Conservation (phyloP, 2,329 filamentous ascomycete species). For the Aureobasidium sp. region DNA sequence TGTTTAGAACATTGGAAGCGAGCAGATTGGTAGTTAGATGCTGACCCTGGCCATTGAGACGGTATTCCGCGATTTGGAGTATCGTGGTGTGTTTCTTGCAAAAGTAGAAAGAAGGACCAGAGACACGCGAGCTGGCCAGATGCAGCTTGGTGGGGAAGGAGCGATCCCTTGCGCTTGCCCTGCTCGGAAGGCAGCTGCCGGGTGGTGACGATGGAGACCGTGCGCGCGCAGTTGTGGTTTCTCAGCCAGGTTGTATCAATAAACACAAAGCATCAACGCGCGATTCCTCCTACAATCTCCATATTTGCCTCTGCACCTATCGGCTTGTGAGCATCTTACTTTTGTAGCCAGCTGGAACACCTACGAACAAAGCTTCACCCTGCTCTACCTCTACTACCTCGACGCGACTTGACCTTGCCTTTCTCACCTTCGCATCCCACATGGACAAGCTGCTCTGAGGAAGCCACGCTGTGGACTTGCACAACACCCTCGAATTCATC, state of each 20-base stretch:
- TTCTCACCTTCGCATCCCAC: neutral
- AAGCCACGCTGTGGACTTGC: neutral
- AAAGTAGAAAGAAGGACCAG: neutral
- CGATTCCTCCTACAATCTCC: neutral
- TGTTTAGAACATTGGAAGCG: neutral
- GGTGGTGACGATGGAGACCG: neutral
- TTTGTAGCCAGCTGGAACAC: neutral
- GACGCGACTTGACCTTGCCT: neutral
- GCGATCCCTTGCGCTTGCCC: neutral
- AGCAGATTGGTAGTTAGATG: neutral
- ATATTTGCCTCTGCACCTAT: neutral
- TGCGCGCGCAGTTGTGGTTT: neutral
- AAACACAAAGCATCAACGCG: slow-evolving; percentile 3
- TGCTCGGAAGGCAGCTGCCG: neutral
- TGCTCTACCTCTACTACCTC: neutral
- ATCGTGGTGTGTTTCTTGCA: neutral
- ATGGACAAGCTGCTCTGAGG: slow-evolving; percentile 5
- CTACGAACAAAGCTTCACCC: neutral
- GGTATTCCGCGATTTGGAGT: neutral
- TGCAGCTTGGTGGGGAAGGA: neutral
- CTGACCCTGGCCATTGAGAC: slow-evolving; percentile 7
- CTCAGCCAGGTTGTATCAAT: slow-evolving; percentile 1
- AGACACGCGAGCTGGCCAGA: slow-evolving; percentile 3
- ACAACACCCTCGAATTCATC: neutral
- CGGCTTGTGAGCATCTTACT: neutral